phyloP scores from a whole-genome alignment of 306 rosid genomes.

The Castanea mollissima region DNA sequence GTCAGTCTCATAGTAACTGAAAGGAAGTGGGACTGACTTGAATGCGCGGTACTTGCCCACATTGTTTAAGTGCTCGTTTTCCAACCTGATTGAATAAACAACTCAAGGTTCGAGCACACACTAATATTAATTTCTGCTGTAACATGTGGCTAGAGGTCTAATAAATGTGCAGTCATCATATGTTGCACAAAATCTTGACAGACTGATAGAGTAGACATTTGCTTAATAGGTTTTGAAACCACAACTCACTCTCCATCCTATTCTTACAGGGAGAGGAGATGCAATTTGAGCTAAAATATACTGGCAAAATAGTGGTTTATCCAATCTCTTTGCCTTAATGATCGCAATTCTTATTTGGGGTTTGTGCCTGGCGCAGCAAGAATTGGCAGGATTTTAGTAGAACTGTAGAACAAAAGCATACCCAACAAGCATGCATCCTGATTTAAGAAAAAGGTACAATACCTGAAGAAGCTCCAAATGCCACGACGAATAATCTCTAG shows the following conservation, averaged over 20 bases:
- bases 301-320: not conserved
- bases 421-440: not conserved
- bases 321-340: not conserved
- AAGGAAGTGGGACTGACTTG: conserved; percentile 70
- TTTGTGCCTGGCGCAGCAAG: not conserved
- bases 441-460: not conserved
- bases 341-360: not conserved
- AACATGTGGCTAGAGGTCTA: no score
- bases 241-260: no score
- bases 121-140: no score
- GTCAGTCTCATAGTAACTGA: conserved; percentile 29
- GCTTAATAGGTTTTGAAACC: no score
- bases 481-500: conserved; percentile 70
- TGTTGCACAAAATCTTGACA: no score
- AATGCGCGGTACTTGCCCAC: conserved; percentile 69
- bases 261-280: no score
- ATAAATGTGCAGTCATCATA: no score
- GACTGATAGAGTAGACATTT: no score
- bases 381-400: not conserved
- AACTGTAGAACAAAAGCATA: not conserved
- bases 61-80: conserved; percentile 72
- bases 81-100: conserved; percentile 43
- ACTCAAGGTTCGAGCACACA: not conserved
- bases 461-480: conserved; percentile 84
- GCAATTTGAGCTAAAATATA: not conserved